phyloP scores from a whole-genome alignment of 2,329 filamentous ascomycete genomes.

The Neofusicoccum umdonicola region DNA sequence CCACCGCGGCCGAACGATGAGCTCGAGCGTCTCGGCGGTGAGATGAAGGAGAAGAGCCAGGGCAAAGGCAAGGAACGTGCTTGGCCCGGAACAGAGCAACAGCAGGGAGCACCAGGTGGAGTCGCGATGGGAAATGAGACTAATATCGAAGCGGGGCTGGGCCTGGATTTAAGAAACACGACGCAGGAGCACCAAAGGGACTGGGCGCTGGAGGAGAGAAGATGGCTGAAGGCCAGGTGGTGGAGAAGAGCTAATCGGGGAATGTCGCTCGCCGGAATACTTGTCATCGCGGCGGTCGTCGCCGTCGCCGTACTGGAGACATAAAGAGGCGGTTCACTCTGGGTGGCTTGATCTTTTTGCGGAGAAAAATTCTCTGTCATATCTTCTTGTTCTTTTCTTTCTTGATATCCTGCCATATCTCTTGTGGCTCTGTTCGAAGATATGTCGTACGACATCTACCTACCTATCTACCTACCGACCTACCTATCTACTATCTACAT shows the following conservation, averaged over 20 bases:
- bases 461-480: slow-evolving; percentile 5
- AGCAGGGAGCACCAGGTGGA: not conserved
- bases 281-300: slow-evolving; percentile 5
- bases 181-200: not conserved
- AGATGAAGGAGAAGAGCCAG: slow-evolving; percentile 1
- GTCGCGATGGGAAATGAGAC: not conserved
- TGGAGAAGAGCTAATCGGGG: slow-evolving; percentile 13
- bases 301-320: slow-evolving; percentile 4
- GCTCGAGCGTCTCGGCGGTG: not conserved
- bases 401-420: slow-evolving; percentile 8
- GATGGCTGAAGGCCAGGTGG: slow-evolving; percentile 8
- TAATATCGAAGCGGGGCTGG: slow-evolving; percentile 9
- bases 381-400: not conserved
- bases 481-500: not conserved
- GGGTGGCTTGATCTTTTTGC: not conserved
- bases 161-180: not conserved
- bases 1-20: slow-evolving; percentile 1
- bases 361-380: not conserved
- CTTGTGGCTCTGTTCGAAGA: not conserved
- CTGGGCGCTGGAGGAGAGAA: slow-evolving; percentile 4
- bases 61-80: slow-evolving; percentile 1
- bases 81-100: not conserved
- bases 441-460: slow-evolving; percentile 3
- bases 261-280: not conserved
- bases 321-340: not conserved